phyloP scores from a whole-genome alignment of 768 basidiomycete genomes.

The Epithele typhae region DNA sequence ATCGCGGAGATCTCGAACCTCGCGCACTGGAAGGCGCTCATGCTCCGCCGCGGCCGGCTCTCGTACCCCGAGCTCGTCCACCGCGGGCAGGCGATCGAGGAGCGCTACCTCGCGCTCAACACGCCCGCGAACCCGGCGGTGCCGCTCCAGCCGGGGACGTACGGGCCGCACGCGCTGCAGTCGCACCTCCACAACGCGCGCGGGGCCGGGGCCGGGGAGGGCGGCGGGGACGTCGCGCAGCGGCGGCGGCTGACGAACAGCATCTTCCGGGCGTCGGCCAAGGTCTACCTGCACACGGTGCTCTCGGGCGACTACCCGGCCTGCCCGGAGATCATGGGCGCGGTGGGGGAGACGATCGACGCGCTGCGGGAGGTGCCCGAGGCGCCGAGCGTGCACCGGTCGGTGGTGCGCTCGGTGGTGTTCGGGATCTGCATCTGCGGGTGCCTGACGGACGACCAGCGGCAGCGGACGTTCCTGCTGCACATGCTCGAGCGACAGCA shows the following conservation, averaged over 20 bases:
- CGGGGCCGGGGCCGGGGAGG: slow-evolving; percentile 3
- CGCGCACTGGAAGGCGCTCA: slow-evolving; percentile 57
- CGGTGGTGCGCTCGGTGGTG: slow-evolving; percentile 73
- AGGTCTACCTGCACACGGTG: slow-evolving; percentile 72
- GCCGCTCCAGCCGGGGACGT: slow-evolving; percentile 13
- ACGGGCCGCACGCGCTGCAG: slow-evolving; percentile 14
- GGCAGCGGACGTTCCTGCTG: slow-evolving; percentile 40
- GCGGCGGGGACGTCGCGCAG: slow-evolving; percentile 21
- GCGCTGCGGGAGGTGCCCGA: slow-evolving; percentile 38
- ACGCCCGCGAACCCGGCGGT: slow-evolving; percentile 22
- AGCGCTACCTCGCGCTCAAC: slow-evolving; percentile 33
- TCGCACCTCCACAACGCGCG: slow-evolving; percentile 5
- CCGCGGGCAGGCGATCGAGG: slow-evolving; percentile 50
- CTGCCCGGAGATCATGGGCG: slow-evolving; percentile 55
- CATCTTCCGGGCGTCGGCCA: slow-evolving; percentile 69
- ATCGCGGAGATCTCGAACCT: slow-evolving; percentile 70
- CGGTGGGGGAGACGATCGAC: slow-evolving; percentile 49
- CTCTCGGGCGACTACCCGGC: slow-evolving; percentile 69
- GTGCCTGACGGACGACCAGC: slow-evolving; percentile 52
- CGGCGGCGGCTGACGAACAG: slow-evolving; percentile 36
- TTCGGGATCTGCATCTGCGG: slow-evolving; percentile 75
- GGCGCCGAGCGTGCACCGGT: slow-evolving; percentile 34
- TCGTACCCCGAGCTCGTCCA: slow-evolving; percentile 58
- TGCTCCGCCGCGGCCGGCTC: slow-evolving; percentile 39
- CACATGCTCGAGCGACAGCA: slow-evolving; percentile 47